A percentile compares a stretch with the other conserved stretches of the same genome.
Evolutionary conservation across 2,329 filamentous ascomycete genomes (phyloP).

Genomic region (Aspergillus ochraceus): DNA sequence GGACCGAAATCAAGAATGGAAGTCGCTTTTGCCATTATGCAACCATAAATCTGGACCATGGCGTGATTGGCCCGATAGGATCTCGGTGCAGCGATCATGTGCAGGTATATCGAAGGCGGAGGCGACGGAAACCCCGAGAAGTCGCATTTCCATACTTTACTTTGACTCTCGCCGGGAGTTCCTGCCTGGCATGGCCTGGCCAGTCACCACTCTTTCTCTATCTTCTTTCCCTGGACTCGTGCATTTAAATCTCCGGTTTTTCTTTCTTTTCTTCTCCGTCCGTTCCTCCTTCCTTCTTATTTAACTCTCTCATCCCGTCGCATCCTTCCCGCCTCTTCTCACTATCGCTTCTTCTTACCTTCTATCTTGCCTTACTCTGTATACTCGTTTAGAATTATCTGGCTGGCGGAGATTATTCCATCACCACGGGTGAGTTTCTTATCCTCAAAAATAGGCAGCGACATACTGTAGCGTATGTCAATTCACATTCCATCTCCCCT

Average conservation of each 20-base stretch:
- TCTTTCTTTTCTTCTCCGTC: constrained; percentile 3
- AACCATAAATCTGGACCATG: neutral
- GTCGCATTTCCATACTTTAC: constrained; percentile 11
- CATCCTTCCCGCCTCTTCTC: neutral
- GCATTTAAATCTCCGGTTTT: constrained; percentile 3
- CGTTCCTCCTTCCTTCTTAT: constrained; percentile 4
- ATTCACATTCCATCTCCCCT: neutral
- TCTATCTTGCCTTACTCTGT: neutral
- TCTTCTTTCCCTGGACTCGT: constrained; percentile 3
- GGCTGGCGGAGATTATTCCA: neutral
- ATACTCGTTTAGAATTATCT: neutral
- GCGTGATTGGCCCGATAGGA: neutral
- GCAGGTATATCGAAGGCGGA: neutral
- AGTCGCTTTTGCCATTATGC: neutral
- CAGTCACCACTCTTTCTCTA: constrained; percentile 6
- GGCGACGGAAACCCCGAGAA: too few relatives aligned
- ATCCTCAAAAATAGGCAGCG: neutral
- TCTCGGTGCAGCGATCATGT: neutral
- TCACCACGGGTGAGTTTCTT: neutral
- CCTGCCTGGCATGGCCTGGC: constrained; percentile 5
- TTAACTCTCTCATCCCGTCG: constrained; percentile 3
- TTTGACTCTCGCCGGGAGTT: constrained; percentile 5
- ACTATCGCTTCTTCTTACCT: neutral
- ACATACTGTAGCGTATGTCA: neutral
- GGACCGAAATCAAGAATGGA: neutral